Conservation (phyloP, 2,329 filamentous ascomycete species). For the Aphanoascus verrucosus region DNA sequence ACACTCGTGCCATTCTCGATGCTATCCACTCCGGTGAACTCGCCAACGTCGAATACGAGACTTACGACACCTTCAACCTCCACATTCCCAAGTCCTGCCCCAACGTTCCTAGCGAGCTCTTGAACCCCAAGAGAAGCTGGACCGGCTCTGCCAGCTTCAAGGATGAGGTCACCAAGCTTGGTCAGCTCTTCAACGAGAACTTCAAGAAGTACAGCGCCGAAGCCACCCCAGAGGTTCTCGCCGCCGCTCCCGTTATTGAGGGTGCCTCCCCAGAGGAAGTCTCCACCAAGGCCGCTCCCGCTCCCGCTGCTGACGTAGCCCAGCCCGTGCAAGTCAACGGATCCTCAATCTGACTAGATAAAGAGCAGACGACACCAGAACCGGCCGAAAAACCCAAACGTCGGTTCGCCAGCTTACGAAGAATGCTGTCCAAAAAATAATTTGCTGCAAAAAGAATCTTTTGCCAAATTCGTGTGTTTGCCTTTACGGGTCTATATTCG, state of each 20-base stretch:
- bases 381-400: neutral
- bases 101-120: conserved; percentile 76
- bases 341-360: conserved; percentile 11
- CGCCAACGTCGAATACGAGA: conserved; percentile 85
- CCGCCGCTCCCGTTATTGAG: conserved; percentile 33
- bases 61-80: conserved; percentile 93
- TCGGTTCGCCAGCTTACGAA: conserved; percentile 6
- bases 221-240: conserved; percentile 68
- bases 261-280: neutral
- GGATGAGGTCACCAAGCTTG: conserved; percentile 81
- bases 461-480: neutral
- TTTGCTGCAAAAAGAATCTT: neutral
- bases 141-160: conserved; percentile 73
- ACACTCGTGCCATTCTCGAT: conserved; percentile 95
- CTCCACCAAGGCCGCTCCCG: neutral
- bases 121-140: conserved; percentile 93
- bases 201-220: conserved; percentile 90
- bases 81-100: conserved; percentile 86
- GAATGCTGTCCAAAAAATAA: conserved; percentile 8
- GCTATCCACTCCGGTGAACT: conserved; percentile 96
- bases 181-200: conserved; percentile 83
- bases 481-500: neutral
- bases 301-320: neutral
- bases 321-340: conserved; percentile 8
- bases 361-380: neutral